A percentile compares a stretch with the other conserved stretches of the same genome.
Conservation (phyloP, 352 stramenopile species). For the Phytophthora ohioensis region DNA sequence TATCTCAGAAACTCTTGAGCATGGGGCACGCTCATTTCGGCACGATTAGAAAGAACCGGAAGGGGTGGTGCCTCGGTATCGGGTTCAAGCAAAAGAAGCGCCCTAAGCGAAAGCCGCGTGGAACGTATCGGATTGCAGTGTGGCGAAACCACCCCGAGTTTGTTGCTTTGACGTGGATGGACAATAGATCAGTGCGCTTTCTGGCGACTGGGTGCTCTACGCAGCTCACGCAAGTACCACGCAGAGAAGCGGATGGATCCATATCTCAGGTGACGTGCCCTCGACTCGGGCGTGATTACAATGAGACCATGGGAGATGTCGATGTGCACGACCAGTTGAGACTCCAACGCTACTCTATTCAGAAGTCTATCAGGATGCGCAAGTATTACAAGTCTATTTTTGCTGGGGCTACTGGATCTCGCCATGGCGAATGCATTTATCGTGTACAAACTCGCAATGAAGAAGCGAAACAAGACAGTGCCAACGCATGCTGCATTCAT, state of each 20-base stretch:
- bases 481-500: neutral
- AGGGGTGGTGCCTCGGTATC: too few species aligned
- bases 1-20: slow-evolving; percentile 19
- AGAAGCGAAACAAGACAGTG: neutral
- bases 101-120: too few species aligned
- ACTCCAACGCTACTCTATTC: neutral
- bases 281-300: slow-evolving; percentile 4
- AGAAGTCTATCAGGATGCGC: neutral
- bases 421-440: neutral
- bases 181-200: neutral
- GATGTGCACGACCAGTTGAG: too few species aligned
- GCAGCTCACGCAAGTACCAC: neutral
- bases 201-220: slow-evolving; percentile 12
- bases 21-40: slow-evolving; percentile 18
- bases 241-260: neutral
- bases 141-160: too few species aligned
- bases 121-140: too few species aligned
- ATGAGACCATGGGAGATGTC: neutral
- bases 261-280: neutral
- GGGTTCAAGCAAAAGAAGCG: too few species aligned
- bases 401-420: neutral
- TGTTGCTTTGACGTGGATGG: too few species aligned
- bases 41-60: slow-evolving; percentile 4
- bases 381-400: neutral
- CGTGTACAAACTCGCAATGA: neutral